Evolutionary conservation across 2,329 filamentous ascomycete genomes (phyloP).

Genomic region (Kalmusia sp.): DNA sequence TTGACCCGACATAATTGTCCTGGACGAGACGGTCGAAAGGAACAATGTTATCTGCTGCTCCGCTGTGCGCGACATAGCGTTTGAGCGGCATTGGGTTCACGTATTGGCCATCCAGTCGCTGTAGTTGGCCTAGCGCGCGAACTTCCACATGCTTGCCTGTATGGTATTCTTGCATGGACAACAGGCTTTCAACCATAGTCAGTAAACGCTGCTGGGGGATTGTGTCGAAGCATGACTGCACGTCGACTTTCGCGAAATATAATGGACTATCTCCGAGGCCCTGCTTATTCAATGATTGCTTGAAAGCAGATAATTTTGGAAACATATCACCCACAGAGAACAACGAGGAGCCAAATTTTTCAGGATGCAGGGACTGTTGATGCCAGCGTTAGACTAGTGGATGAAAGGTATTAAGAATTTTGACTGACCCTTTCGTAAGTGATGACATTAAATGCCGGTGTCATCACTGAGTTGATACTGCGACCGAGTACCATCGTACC

Average conservation of each 20-base stretch:
- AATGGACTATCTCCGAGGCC: constrained; percentile 55
- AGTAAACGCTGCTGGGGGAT: constrained; percentile 84
- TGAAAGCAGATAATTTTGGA: constrained; percentile 73
- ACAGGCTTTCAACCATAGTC: constrained; percentile 64
- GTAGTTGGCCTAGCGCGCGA: constrained; percentile 53
- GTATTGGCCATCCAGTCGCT: constrained; percentile 38
- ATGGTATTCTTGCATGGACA: constrained; percentile 70
- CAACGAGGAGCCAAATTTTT: constrained; percentile 76
- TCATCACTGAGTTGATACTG: constrained; percentile 75
- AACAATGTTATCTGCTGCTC: constrained; percentile 34
- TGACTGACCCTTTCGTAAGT: constrained; percentile 74
- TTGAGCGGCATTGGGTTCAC: constrained; percentile 41
- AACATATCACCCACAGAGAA: constrained; percentile 86
- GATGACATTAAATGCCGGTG: constrained; percentile 77
- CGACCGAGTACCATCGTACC: constrained; percentile 63
- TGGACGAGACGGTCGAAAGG: constrained; percentile 42
- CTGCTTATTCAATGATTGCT: constrained; percentile 52
- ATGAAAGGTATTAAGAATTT: not conserved
- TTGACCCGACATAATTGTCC: constrained; percentile 35
- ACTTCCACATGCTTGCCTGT: constrained; percentile 79
- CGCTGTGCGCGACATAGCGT: constrained; percentile 51
- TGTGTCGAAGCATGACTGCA: constrained; percentile 91
- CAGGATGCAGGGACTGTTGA: constrained; percentile 50
- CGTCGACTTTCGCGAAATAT: constrained; percentile 93
- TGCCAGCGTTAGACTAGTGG: constrained; percentile 11